Evolutionary conservation across 352 stramenopile genomes (phyloP).

Genomic region (Salisapilia sapeloensis): DNA sequence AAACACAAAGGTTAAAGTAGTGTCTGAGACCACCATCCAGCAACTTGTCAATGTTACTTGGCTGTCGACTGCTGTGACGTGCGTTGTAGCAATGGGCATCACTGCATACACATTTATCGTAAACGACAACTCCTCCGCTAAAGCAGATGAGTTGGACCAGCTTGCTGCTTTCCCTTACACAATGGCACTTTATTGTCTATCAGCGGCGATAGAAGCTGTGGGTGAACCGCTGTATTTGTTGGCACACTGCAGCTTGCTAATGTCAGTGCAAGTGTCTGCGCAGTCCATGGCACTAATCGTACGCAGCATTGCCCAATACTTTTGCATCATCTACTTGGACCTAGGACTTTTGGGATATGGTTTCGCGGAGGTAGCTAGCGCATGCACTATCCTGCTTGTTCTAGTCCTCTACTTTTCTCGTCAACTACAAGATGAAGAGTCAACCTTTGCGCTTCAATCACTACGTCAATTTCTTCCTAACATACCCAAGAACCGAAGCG

Average conservation of each 20-base stretch:
- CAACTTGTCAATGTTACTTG: slow-evolving; percentile 62
- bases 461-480: slow-evolving; percentile 36
- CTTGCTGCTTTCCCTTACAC: slow-evolving; percentile 30
- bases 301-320: slow-evolving; percentile 45
- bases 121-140: slow-evolving; percentile 3
- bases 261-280: slow-evolving; percentile 69
- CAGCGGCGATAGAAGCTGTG: slow-evolving; percentile 60
- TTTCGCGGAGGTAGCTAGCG: slow-evolving; percentile 58
- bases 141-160: background rate
- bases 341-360: slow-evolving; percentile 57
- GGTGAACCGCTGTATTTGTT: slow-evolving; percentile 75
- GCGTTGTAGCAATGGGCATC: slow-evolving; percentile 19
- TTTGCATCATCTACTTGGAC: slow-evolving; percentile 41
- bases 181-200: slow-evolving; percentile 54
- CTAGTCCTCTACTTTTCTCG: slow-evolving; percentile 36
- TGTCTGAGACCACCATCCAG: slow-evolving; percentile 15
- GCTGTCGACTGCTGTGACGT: slow-evolving; percentile 50
- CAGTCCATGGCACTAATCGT: slow-evolving; percentile 62
- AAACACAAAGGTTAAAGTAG: no score
- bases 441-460: slow-evolving; percentile 18
- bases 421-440: slow-evolving; percentile 12
- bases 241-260: slow-evolving; percentile 53
- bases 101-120: slow-evolving; percentile 7
- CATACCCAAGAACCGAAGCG: background rate
- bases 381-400: slow-evolving; percentile 30